phyloP scores from a whole-genome alignment of 2,329 filamentous ascomycete genomes.

The Orbilia javanica region DNA sequence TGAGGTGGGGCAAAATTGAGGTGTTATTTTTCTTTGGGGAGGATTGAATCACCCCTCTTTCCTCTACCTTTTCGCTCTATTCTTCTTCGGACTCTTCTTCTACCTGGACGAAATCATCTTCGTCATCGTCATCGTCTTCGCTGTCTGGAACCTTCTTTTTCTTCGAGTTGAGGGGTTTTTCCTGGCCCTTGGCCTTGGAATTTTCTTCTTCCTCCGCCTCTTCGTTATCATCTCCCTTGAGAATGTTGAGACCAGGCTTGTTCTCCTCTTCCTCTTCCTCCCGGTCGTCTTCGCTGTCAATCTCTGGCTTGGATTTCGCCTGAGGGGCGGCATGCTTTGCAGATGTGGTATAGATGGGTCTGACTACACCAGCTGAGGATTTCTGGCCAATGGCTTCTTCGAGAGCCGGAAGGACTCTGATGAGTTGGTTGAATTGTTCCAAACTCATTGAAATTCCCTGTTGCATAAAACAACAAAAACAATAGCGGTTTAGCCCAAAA shows the following conservation, averaged over 20 bases:
- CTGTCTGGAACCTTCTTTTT: conserved; percentile 65
- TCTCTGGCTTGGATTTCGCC: conserved; percentile 62
- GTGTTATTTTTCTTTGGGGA: too few relatives aligned
- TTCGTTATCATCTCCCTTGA: too few relatives aligned
- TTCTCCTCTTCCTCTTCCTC: conserved; percentile 42
- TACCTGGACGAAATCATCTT: conserved; percentile 27
- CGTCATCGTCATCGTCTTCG: conserved; percentile 62
- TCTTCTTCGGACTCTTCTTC: conserved; percentile 61
- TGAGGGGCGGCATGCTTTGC: conserved; percentile 63
- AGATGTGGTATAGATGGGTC: conserved; percentile 60
- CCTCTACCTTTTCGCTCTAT: not conserved
- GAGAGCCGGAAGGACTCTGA: conserved; percentile 72
- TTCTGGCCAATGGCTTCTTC: conserved; percentile 71
- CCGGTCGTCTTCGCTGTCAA: conserved; percentile 46
- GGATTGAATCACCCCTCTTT: not conserved
- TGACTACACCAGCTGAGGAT: conserved; percentile 66
- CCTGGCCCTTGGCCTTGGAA: conserved; percentile 47
- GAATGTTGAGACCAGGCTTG: conserved; percentile 15
- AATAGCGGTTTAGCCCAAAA: conserved; percentile 26
- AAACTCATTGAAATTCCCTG: conserved; percentile 76
- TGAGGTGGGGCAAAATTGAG: conserved; percentile 13
- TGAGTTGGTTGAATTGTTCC: conserved; percentile 73
- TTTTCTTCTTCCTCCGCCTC: conserved; percentile 43
- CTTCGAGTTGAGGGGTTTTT: conserved; percentile 59
- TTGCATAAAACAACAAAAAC: not conserved